A percentile compares a stretch with the other conserved stretches of the same genome.
Conservation (phyloP, 164 flowering plant genomes). For the Stephania cephalantha region DNA sequence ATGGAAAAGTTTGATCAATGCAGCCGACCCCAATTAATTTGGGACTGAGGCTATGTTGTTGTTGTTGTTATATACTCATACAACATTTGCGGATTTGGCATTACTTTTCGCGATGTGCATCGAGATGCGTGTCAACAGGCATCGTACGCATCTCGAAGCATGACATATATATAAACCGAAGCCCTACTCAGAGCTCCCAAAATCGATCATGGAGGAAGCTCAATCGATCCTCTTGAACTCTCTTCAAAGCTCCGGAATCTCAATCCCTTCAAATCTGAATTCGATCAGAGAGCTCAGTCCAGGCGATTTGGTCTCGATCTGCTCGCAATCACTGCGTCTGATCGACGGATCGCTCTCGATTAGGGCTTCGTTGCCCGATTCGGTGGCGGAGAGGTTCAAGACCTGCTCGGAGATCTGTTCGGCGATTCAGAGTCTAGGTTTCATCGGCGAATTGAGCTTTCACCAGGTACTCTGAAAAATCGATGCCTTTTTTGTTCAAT, state of each 20-base stretch:
- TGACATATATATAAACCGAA: no score
- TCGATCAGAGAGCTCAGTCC: conserved; percentile 42
- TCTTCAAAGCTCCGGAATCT: conserved; percentile 38
- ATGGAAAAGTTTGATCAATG: no score
- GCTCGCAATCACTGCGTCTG: conserved; percentile 45
- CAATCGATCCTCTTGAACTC: conserved; percentile 46
- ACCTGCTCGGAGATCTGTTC: conserved; percentile 53
- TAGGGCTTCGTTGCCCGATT: conserved; percentile 41
- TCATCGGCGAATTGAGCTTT: conserved; percentile 54
- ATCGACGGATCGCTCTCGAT: conserved; percentile 32
- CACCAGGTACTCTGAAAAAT: conserved; percentile 40
- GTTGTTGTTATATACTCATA: no score
- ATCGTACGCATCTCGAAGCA: no score
- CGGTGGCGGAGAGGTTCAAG: conserved; percentile 47
- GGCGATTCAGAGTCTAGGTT: conserved; percentile 45
- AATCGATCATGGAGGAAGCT: conserved; percentile 51
- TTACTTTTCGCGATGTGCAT: no score
- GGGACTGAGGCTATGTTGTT: no score
- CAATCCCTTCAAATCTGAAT: conserved; percentile 39
- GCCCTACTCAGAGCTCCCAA: no score
- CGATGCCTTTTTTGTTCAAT: not conserved
- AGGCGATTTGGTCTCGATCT: conserved; percentile 43
- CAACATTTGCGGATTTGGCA: no score
- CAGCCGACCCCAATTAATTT: no score
- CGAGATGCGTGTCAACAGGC: no score